Percentiles rank a stretch among this genome's conserved stretches.
These are phyloP conservation scores for Yamadazyma triangularis DNA, from an alignment of 1,139 yeast species.

Conservation along the genomic window DNA sequence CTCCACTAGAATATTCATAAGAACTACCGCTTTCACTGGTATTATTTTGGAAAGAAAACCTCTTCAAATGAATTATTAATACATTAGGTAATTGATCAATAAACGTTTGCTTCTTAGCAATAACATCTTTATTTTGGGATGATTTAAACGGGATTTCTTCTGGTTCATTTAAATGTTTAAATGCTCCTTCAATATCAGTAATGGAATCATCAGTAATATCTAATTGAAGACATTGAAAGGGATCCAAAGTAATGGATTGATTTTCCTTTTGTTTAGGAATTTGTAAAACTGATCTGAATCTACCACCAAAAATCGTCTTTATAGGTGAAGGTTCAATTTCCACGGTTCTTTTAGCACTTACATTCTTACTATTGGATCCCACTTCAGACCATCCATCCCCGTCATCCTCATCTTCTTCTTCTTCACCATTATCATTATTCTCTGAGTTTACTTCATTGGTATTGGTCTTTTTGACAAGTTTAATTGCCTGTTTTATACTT, in stretches of 20 bases:
- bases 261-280: constrained; percentile 58
- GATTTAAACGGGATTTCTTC: constrained; percentile 68
- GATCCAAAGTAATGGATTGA: constrained; percentile 77
- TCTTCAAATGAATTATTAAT: constrained; percentile 76
- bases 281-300: constrained; percentile 78
- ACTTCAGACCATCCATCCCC: constrained; percentile 81
- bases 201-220: constrained; percentile 74
- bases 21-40: not conserved
- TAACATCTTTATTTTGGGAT: constrained; percentile 47
- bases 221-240: constrained; percentile 88
- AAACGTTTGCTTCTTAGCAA: constrained; percentile 81
- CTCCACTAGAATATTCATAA: constrained; percentile 26
- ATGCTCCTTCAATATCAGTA: constrained; percentile 70
- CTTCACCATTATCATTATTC: constrained; percentile 18
- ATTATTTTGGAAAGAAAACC: constrained; percentile 67
- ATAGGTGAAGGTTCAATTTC: constrained; percentile 83
- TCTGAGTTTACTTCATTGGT: constrained; percentile 11
- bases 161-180: constrained; percentile 63
- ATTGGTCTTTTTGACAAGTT: constrained; percentile 25
- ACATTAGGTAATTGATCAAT: constrained; percentile 79
- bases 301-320: constrained; percentile 87
- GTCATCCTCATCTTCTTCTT: constrained; percentile 23
- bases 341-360: constrained; percentile 64
- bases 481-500: constrained; percentile 41
- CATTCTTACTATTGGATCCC: constrained; percentile 55